A percentile compares a stretch with the other conserved stretches of the same genome.
Conservation (phyloP, 305 asterid species). For the Solanum hybrid region DNA sequence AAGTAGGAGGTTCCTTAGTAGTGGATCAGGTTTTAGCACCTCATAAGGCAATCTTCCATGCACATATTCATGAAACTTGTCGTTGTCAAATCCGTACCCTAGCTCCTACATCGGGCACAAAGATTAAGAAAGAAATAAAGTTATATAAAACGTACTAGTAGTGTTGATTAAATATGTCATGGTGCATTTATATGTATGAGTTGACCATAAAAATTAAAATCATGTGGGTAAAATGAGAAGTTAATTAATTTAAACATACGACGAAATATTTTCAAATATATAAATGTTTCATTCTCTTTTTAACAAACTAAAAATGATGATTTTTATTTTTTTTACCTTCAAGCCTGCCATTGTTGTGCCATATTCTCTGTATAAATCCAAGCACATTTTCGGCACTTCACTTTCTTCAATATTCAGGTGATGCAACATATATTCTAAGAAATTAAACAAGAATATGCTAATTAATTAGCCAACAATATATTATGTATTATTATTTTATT, state of each 20-base stretch:
- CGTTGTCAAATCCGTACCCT: slow-evolving; percentile 70
- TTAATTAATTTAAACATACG: background rate
- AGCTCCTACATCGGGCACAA: slow-evolving; percentile 24
- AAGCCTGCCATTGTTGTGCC: slow-evolving; percentile 97
- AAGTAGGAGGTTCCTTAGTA: slow-evolving; percentile 57
- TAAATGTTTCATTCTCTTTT: background rate
- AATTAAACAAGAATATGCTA: background rate
- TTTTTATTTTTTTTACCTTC: slow-evolving; percentile 30
- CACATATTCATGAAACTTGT: slow-evolving; percentile 69
- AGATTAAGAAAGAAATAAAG: background rate
- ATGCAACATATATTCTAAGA: slow-evolving; percentile 63
- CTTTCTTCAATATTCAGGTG: slow-evolving; percentile 56
- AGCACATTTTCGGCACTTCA: slow-evolving; percentile 68
- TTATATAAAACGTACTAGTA: background rate
- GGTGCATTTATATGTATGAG: background rate
- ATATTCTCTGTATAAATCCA: slow-evolving; percentile 71
- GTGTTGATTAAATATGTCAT: background rate
- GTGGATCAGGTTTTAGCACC: slow-evolving; percentile 57
- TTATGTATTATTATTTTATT: background rate
- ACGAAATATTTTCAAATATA: background rate
- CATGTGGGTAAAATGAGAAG: background rate
- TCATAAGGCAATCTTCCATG: slow-evolving; percentile 85
- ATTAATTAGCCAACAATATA: background rate
- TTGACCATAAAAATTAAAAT: background rate
- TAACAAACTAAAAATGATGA: background rate